Conservation (phyloP, 768 basidiomycete genomes). For the Termitomyces sp. region DNA sequence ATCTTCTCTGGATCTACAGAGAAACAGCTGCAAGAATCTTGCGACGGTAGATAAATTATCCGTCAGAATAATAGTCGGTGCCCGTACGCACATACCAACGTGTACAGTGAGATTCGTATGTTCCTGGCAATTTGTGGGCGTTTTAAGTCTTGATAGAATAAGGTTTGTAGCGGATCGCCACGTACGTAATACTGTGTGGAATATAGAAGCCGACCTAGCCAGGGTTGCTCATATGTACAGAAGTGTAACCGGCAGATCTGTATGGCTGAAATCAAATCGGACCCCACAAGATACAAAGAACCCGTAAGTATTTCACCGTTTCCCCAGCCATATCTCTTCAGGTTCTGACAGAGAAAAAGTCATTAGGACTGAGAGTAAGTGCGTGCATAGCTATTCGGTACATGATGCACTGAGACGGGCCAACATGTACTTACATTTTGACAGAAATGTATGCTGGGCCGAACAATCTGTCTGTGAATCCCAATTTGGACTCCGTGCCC, state of each 20-base stretch:
- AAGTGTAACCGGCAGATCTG: conserved; percentile 15
- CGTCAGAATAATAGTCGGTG: too few species aligned
- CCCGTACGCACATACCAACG: too few species aligned
- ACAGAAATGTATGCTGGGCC: background rate
- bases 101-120: too few species aligned
- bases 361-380: background rate
- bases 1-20: background rate
- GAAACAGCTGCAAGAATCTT: background rate
- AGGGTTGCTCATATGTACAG: conserved; percentile 22
- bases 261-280: background rate
- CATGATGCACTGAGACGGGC: background rate
- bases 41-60: background rate
- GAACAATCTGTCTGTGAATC: background rate
- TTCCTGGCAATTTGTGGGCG: background rate
- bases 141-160: background rate
- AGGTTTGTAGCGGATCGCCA: background rate
- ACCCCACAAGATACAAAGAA: background rate
- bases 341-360: background rate
- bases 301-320: background rate
- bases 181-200: background rate
- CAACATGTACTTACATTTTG: background rate
- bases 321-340: background rate
- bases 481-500: conserved; percentile 1
- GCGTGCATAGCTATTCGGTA: background rate
- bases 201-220: conserved; percentile 13